Percentiles rank a stretch among this genome's conserved stretches.
These are phyloP conservation scores for Symbiodinium natans DNA, from an alignment of 73 alveolate genomes.

Conservation along the genomic window DNA sequence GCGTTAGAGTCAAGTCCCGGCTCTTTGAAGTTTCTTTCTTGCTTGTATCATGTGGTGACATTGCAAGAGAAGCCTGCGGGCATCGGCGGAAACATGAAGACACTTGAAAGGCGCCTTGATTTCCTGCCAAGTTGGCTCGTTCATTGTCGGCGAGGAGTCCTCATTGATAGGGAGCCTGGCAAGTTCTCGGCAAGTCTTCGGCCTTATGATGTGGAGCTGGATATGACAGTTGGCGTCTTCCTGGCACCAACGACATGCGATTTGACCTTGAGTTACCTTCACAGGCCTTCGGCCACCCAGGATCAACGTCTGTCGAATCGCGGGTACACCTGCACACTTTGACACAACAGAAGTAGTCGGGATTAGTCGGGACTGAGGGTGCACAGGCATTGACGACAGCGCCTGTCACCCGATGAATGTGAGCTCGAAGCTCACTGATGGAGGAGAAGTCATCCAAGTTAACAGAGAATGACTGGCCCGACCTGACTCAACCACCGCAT, in stretches of 20 bases:
- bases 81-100: no score
- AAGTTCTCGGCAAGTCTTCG: not conserved
- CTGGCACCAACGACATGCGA: not conserved
- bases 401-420: constrained; percentile 75
- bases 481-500: constrained; percentile 24
- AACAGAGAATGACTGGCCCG: constrained; percentile 73
- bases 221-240: not conserved
- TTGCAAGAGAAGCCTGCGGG: no score
- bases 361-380: not conserved
- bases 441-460: constrained; percentile 67
- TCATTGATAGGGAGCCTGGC: constrained; percentile 80
- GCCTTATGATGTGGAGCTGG: not conserved
- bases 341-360: not conserved
- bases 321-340: constrained; percentile 43
- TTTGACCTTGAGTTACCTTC: not conserved
- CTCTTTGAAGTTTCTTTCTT: no score
- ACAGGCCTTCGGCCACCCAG: constrained; percentile 60
- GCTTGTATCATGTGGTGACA: no score
- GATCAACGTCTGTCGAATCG: constrained; percentile 81
- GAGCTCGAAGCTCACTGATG: constrained; percentile 56
- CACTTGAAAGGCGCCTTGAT: constrained; percentile 27
- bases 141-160: constrained; percentile 50
- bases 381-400: not conserved
- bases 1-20: no score
- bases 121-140: constrained; percentile 87